Evolutionary conservation across 495 filamentous ascomycete genomes (phyloP), one percentile per base, ranked within the genome.

Genomic region (Talaromyces thailandensis): DNA sequence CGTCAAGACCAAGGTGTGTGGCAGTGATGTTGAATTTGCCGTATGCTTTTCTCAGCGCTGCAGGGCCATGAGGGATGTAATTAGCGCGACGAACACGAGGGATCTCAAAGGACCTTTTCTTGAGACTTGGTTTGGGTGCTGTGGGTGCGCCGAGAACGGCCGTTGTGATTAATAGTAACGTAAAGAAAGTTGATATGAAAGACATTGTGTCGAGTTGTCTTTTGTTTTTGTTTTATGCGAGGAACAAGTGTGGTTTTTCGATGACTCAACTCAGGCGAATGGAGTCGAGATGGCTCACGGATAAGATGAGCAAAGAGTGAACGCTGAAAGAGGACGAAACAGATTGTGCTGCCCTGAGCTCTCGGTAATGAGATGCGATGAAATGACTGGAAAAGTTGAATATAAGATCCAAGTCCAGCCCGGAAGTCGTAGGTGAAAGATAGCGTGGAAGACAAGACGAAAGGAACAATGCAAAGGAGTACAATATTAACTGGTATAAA

Each of bases 31-130:
- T 75, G 69, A 82, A 89, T 65, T 89, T 90, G 63, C 78, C 70
- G 65, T 87, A 86, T 18, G 86, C 81, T 69, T 81, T 89, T 26
- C 81, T 69, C 24, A 91, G 70, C 52, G 83, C 82, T 60, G 71
- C 71, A 2, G 82, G 82, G 2, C 85, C 85, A 69, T 86, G 76
- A 14, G 80, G 70, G 48, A 73, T 73, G 67, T 79, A 81, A 59
- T 76, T 72, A 32, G 72, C 76, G 62, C 86, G 88, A 57, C 76
- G 73, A 16, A 84, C 70, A 60, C 82, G 78, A 29, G 85, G 80
- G 48, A 89, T 76, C 65, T 81, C 87, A 77, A 86, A 89, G 60
- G 78, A 81, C 57, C 71, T 67, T 66, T 69, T 65, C 64, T 72
- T 67, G 16, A 59, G 64, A 51, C 70, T 70, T n/a, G 66, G 60